A percentile compares a stretch with the other conserved stretches of the same genome.
phyloP scores from a whole-genome alignment of 2,329 filamentous ascomycete genomes.

The Xylaria sp. region DNA sequence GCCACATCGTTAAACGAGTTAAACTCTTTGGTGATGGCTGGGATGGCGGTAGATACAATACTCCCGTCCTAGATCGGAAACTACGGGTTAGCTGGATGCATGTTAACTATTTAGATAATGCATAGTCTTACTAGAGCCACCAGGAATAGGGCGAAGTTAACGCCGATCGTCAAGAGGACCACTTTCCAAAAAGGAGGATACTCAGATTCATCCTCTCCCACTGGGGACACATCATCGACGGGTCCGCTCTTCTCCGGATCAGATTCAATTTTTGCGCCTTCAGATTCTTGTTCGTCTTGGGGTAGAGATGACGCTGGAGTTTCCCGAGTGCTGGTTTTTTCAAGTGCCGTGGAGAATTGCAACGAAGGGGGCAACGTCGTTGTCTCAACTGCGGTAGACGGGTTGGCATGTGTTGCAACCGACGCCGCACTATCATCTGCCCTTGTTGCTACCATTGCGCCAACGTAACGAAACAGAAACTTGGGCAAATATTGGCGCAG shows the following conservation, averaged over 20 bases:
- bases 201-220: not conserved
- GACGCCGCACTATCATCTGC: not conserved
- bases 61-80: not conserved
- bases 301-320: not conserved
- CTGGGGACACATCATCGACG: not conserved
- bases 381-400: not conserved
- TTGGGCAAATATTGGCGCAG: not conserved
- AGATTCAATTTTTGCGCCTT: not conserved
- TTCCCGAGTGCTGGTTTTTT: not conserved
- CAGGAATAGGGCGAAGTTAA: not conserved
- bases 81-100: not conserved
- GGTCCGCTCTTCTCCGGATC: not conserved
- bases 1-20: not conserved
- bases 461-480: not conserved
- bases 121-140: not conserved
- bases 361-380: not conserved
- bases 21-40: not conserved
- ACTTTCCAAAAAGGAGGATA: not conserved
- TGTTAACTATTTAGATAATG: not conserved
- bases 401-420: not conserved
- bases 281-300: not conserved
- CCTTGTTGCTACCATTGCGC: not conserved
- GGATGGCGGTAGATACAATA: not conserved
- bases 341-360: not conserved
- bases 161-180: not conserved